Conservation (phyloP, 2,329 filamentous ascomycete species). For the Colletotrichum lentis region DNA sequence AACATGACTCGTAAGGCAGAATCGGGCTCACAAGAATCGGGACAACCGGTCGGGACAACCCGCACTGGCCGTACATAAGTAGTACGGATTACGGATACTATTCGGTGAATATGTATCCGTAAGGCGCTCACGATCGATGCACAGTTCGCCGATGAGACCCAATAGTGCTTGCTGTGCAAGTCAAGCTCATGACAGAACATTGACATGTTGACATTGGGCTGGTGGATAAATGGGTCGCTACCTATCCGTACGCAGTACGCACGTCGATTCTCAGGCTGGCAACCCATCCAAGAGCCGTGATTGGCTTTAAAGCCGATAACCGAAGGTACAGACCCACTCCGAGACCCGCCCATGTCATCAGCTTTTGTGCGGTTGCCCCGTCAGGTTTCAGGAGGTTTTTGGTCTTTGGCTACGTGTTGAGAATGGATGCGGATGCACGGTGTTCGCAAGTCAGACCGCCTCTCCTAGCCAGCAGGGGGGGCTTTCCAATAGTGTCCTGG, state of each 20-base stretch:
- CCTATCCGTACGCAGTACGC: too few relatives aligned
- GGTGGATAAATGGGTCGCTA: constrained; percentile 10
- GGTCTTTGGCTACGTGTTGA: background rate
- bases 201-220: constrained; percentile 10
- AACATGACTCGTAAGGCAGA: background rate
- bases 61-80: background rate
- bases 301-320: background rate
- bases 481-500: constrained; percentile 6
- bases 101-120: too few relatives aligned
- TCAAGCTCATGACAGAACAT: constrained; percentile 11
- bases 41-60: constrained; percentile 32
- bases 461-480: constrained; percentile 1
- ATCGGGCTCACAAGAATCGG: constrained; percentile 1
- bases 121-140: background rate
- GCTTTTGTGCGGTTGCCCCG: constrained; percentile 44
- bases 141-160: background rate
- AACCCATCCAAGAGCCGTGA: constrained; percentile 7
- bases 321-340: background rate
- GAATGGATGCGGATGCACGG: background rate
- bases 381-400: constrained; percentile 43
- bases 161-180: background rate
- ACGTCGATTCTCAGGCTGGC: background rate
- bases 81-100: too few relatives aligned
- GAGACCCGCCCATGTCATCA: background rate
- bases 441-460: background rate